Evolutionary conservation across 108 stramenopile species (phyloP).

Genomic region (Cyclotella kingstonii): DNA sequence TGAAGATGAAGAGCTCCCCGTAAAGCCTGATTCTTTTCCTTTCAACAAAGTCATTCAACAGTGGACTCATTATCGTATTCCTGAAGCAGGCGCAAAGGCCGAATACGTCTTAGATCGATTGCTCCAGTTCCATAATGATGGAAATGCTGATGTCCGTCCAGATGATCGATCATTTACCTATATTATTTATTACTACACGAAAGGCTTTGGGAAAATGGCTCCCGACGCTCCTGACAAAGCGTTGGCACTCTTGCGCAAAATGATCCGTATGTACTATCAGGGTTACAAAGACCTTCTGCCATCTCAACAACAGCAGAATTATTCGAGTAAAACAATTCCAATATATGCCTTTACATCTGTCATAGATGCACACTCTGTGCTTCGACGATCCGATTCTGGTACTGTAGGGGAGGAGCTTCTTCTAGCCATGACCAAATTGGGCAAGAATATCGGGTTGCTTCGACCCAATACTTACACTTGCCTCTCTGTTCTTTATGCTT

Average conservation of each 20-base stretch:
- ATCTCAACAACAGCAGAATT: conserved; percentile 32
- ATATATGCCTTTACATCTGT: conserved; percentile 64
- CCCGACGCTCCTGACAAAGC: conserved; percentile 43
- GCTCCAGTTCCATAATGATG: conserved; percentile 57
- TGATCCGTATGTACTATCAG: conserved; percentile 49
- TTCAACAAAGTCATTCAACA: conserved; percentile 72
- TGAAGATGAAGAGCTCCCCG: conserved; percentile 51
- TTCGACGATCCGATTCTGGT: conserved; percentile 61
- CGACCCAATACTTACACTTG: conserved; percentile 56
- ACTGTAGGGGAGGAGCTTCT: conserved; percentile 56
- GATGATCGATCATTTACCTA: conserved; percentile 65
- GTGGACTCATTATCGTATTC: conserved; percentile 44
- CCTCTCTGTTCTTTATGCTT: conserved; percentile 57
- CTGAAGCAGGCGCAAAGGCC: conserved; percentile 56
- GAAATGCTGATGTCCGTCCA: conserved; percentile 54
- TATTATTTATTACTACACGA: conserved; percentile 63
- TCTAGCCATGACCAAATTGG: conserved; percentile 44
- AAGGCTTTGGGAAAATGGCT: conserved; percentile 39
- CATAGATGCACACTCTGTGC: conserved; percentile 61
- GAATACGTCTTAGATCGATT: conserved; percentile 58
- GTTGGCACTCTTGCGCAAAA: conserved; percentile 27
- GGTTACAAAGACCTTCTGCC: conserved; percentile 57
- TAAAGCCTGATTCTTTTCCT: conserved; percentile 61
- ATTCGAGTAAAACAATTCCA: conserved; percentile 46
- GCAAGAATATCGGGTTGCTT: conserved; percentile 37